Evolutionary conservation across 192 early-diverging fungal species (phyloP).

Genomic region (Piromyces finnis): DNA sequence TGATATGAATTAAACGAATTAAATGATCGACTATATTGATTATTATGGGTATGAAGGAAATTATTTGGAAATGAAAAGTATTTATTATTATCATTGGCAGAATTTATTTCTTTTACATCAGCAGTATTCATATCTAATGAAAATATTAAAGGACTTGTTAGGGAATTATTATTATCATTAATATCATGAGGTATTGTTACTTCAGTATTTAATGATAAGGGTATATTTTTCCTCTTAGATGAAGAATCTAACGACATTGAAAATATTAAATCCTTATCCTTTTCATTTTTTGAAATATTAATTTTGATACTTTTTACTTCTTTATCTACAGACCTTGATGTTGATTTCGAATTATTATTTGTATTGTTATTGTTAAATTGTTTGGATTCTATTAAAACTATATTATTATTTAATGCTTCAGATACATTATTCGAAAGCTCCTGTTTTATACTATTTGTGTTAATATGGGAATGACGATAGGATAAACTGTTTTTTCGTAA

Average conservation of each 20-base stretch:
- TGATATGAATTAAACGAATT: no score
- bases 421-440: not conserved
- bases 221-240: not conserved
- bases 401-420: no score
- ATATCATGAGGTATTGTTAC: no score
- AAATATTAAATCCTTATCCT: not conserved
- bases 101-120: not conserved
- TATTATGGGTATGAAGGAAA: not conserved
- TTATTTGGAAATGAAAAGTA: not conserved
- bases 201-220: not conserved
- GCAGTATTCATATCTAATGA: not conserved
- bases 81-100: not conserved
- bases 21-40: not conserved
- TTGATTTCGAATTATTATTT: no score
- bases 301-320: no score
- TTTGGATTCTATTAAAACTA: no score
- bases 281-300: not conserved
- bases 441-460: not conserved
- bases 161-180: not conserved
- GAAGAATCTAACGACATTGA: not conserved
- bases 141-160: not conserved
- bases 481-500: not conserved
- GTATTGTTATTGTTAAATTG: no score
- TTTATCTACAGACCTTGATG: no score
- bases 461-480: not conserved